Evolutionary conservation across 2,329 filamentous ascomycete genomes (phyloP).

Genomic region (Apiospora hydei): DNA sequence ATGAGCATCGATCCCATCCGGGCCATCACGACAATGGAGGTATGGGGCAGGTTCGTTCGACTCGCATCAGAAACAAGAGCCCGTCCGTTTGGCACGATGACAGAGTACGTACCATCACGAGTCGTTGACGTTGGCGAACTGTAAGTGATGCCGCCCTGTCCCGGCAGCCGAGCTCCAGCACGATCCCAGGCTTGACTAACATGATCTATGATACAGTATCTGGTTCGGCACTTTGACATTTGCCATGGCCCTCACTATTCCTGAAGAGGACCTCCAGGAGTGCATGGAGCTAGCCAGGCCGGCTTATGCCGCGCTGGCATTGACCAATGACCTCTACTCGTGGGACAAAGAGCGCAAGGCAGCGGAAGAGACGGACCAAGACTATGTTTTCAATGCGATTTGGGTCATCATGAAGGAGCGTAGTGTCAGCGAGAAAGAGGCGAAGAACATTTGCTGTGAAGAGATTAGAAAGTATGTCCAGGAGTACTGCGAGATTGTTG

Average conservation of each 20-base stretch:
- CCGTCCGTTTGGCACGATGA: constrained; percentile 33
- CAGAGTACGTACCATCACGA: constrained; percentile 38
- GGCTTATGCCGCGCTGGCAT: constrained; percentile 39
- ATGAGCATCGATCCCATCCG: constrained; percentile 36
- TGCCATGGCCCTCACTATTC: constrained; percentile 46
- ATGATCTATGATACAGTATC: constrained; percentile 34
- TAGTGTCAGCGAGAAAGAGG: constrained; percentile 33
- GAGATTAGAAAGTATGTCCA: constrained; percentile 25
- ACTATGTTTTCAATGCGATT: constrained; percentile 47
- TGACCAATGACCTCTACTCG: constrained; percentile 50
- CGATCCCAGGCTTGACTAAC: too few relatives aligned
- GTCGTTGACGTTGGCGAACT: constrained; percentile 38
- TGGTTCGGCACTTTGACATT: constrained; percentile 47
- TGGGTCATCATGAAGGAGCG: constrained; percentile 49
- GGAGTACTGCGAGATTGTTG: not conserved
- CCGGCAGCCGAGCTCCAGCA: too few relatives aligned
- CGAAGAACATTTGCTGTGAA: constrained; percentile 29
- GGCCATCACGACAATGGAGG: constrained; percentile 35
- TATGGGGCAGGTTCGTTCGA: constrained; percentile 36
- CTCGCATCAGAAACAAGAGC: constrained; percentile 25
- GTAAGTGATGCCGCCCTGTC: constrained; percentile 28
- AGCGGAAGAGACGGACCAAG: constrained; percentile 34
- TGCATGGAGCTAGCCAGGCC: constrained; percentile 39
- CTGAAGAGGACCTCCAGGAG: constrained; percentile 42
- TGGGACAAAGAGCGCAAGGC: constrained; percentile 45